Base-by-base conservation (phyloP, 129 eudicot species). In the Cynara cardunculus region DNA sequence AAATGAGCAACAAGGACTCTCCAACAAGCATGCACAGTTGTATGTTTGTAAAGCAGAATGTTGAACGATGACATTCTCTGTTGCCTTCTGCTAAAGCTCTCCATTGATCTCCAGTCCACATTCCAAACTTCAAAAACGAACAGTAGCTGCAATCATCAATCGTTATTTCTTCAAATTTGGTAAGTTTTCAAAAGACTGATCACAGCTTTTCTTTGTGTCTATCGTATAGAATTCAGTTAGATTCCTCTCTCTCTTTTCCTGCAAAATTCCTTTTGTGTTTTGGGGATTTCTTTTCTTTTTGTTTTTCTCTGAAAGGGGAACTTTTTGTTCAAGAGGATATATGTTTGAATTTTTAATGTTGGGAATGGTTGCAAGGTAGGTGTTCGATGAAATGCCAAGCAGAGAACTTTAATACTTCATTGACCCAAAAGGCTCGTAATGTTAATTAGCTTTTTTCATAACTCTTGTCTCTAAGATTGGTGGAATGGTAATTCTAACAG, bases 21-120 rank as follows among this genome's bases (percentile, higher is more conserved):
- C 76, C 85, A 76, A 18, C 18, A 82, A 76, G 78, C 77, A 82
- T 82, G 81, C 81, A 53, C 25, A 75, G 66, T 35, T 72, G 73
- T 39, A 35, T 61, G 19, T 16, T 66, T 67, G 12, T 41, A 82
- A 82, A 82, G 81, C 77, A 82, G 16, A 68, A 68, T 82, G 81
- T 69, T 82, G 16, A 72, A 34, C 9, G 7, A 82, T 69, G 31
- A 82, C 69, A 75, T 75, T 82, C 77, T 82, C 85, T 74, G 75
- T 26, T 35, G 61, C 74, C 18, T 70, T 70, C 83, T 71, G 81
- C n/a, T 64, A 71, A 71, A 72, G 79, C 74, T 67, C 64, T 18
- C 64, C 73, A 73, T 4, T 64, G 27, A 32, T 73, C 79, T 65
- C 26, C 37, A 37, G 74, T 65, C 26, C 37, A 37, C 68, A 71